Evolutionary conservation across 331 rosid genomes (phyloP).

Genomic region (Prunus yedoensis): DNA sequence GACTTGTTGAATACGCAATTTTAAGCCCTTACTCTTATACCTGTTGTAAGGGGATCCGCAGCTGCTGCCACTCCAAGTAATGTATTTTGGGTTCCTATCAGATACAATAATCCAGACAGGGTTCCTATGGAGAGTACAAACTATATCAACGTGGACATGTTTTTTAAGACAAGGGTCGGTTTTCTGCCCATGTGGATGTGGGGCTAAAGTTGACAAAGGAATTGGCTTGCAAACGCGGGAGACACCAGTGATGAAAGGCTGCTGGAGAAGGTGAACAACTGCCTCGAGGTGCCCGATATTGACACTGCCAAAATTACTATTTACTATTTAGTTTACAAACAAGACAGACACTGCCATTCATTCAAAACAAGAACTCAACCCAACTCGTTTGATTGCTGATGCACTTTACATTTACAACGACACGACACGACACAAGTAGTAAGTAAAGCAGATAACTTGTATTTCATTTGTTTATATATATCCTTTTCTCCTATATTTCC

Average conservation of each 20-base stretch:
- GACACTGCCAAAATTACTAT: slow-evolving; percentile 40
- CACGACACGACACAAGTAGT: too few species aligned
- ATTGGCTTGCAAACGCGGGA: slow-evolving; percentile 90
- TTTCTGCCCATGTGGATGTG: slow-evolving; percentile 11
- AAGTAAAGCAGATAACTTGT: too few species aligned
- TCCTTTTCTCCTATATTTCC: too few species aligned
- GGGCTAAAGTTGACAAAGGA: slow-evolving; percentile 40
- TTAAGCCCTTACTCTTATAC: slow-evolving; percentile 59
- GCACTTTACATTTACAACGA: too few species aligned
- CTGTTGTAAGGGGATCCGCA: neutral
- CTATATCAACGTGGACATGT: slow-evolving; percentile 64
- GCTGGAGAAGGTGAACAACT: slow-evolving; percentile 74
- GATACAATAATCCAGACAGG: slow-evolving; percentile 95
- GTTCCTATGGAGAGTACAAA: slow-evolving; percentile 57
- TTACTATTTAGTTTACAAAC: neutral
- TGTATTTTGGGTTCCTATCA: slow-evolving; percentile 68
- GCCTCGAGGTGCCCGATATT: slow-evolving; percentile 92
- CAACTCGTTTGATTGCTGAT: too few species aligned
- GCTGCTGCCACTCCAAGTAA: slow-evolving; percentile 51
- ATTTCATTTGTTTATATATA: too few species aligned
- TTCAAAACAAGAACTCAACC: too few species aligned
- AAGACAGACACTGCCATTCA: slow-evolving; percentile 5
- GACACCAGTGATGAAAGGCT: slow-evolving; percentile 72
- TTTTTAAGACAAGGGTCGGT: slow-evolving; percentile 21
- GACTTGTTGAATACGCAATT: slow-evolving; percentile 54